Evolutionary conservation across 495 filamentous ascomycete genomes (phyloP), one percentile per base, ranked within the genome.

Genomic region (Immersiella caudata): DNA sequence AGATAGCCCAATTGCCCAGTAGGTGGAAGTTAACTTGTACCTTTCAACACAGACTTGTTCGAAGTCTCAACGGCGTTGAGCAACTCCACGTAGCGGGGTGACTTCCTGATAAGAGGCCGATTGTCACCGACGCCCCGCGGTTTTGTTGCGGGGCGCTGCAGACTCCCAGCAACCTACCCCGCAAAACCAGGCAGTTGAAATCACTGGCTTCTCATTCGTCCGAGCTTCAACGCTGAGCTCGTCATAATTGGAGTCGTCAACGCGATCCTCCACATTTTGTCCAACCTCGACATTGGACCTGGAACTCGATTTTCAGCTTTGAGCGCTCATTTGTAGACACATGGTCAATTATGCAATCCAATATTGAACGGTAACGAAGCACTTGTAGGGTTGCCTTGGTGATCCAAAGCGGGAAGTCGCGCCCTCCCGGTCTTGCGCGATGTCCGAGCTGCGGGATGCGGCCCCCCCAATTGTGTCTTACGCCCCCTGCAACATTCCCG

Each of bases 181-280:
- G 63, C 52, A 65, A 56, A 56, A 65, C 54, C 27, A 49, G 58
- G 40, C 29, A 58, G 27, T 68, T 40, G 59, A 68, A 68, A 68
- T 68, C 66, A 16, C n/a, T 49, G 35, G 16, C 20, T 3, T 26
- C 24, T 54, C 8, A 68, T 68, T 68, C 60, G 66, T 33, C 24
- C 25, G 33, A 66, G 56, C 56, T 60, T n/a, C 21, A 16, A 24
- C 6, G 62, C 27, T 52, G 12, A 33, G 35, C 50, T 60, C 40
- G 66, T 40, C 52, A 56, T 55, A 46, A 25, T 57, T 62, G 51
- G 36, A 35, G 60, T 36, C 20, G 40, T 52, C 29, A 27, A 68
- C 51, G 49, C 50, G 40, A 62, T 63, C 20, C 35, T 12, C 27
- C 33, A 33, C 6, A n/a, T n/a, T 18, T 6, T 18, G 5, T 18